Conservation (phyloP, 371 early-diverging fungal genomes). For the Mucor racemosus region DNA sequence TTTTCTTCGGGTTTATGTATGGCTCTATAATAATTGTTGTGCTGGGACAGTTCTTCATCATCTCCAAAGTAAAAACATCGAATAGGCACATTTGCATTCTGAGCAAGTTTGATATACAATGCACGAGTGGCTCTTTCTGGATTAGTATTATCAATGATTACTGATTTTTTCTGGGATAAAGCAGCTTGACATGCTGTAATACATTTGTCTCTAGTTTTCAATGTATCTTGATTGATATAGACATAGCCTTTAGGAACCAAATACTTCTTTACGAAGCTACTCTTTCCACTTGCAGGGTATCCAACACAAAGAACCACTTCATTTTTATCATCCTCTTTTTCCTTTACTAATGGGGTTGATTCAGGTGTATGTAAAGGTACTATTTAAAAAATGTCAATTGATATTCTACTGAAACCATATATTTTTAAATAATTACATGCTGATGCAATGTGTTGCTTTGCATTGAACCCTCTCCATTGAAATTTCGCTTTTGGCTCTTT, state of each 20-base stretch:
- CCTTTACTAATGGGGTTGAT: constrained; percentile 2
- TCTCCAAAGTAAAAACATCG: constrained; percentile 74
- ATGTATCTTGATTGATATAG: constrained; percentile 81
- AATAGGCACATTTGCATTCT: constrained; percentile 55
- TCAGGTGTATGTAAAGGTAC: constrained; percentile 18
- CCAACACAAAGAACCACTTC: constrained; percentile 83
- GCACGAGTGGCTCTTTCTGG: constrained; percentile 65
- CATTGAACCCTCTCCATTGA: constrained; percentile 63
- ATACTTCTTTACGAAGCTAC: constrained; percentile 68
- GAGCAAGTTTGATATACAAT: constrained; percentile 70
- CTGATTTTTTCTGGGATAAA: constrained; percentile 56
- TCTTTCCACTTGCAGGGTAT: constrained; percentile 88
- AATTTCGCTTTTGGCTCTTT: constrained; percentile 53
- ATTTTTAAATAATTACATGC: constrained; percentile 8
- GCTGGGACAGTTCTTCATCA: constrained; percentile 66
- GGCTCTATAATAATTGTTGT: constrained; percentile 79
- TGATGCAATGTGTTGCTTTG: constrained; percentile 41
- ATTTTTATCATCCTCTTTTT: neutral
- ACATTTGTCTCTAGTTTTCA: constrained; percentile 79
- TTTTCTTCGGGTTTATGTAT: constrained; percentile 20
- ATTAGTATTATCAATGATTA: constrained; percentile 87
- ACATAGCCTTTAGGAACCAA: constrained; percentile 69
- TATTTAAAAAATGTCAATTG: neutral
- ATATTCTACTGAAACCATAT: neutral
- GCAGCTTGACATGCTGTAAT: constrained; percentile 57